Base-by-base conservation (phyloP, 2,329 filamentous ascomycete species). In the Penicillium corylophilum region DNA sequence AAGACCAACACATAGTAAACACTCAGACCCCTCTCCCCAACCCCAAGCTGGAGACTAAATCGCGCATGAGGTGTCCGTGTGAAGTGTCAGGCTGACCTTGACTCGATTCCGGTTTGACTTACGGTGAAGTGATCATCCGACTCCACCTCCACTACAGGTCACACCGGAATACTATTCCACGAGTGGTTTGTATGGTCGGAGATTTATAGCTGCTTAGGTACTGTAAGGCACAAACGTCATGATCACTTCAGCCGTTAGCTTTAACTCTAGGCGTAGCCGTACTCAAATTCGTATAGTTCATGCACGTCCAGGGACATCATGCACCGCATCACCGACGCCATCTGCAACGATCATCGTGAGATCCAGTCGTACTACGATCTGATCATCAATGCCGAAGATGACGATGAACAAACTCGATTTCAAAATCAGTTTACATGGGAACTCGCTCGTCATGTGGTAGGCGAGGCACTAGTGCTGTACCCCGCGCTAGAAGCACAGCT, bases 361-460 rank as follows among this genome's bases (percentile, higher is more conserved):
- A 60, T 79, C 22, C 68, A 74, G 48, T 54, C 67, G 2, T 75
- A 72, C 56, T 79, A 79, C 61, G 64, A 75, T 16, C 71, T 72
- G 15, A 69, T 80, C 31, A 55, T 76, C 51, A 68, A 71, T 36
- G 66, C 74, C 5, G 62, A 59, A 15, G 72, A 79, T 45, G 58
- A 61, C 28, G 77, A 79, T 28, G 69, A 75, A 23, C 71, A 75
- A 48, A 68, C 66, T 5, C 71, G 74, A 12, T 80, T 70, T 52
- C 74, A 77, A 50, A 81, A 82, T 48, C 73, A 79, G 51, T 78
- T 82, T 54, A 75, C 73, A 13, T 81, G 79, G 79, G 77, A 80
- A 52, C 68, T 82, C 0, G 75, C 78, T 23, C 75, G 79, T 9
- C 78, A 82, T 60, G 72, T 76, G 0, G 71, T 81, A 45, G 77